Evolutionary conservation across 345 rosid species (phyloP).

Genomic region (Moringa oleifera): DNA sequence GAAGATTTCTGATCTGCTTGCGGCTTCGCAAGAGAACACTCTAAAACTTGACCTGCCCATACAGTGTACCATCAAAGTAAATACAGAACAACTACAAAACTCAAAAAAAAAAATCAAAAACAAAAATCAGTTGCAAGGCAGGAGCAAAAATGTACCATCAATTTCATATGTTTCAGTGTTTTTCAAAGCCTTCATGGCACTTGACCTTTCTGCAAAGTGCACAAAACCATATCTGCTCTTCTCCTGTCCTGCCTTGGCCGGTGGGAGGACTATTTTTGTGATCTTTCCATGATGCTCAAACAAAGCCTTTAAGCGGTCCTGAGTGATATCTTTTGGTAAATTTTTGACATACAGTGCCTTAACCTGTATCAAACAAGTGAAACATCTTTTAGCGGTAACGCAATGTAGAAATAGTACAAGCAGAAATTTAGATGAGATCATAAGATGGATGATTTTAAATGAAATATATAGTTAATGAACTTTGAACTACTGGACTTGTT

Average conservation of each 20-base stretch:
- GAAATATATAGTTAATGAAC: no score
- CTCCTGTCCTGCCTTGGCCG: slow-evolving; percentile 82
- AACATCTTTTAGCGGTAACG: no score
- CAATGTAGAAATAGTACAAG: neutral
- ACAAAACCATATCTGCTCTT: slow-evolving; percentile 83
- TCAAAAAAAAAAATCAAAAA: neutral
- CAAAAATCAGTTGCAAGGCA: neutral
- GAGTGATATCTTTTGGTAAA: slow-evolving; percentile 71
- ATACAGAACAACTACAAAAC: neutral
- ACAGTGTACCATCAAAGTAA: neutral
- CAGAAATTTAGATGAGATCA: neutral
- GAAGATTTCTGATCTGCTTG: slow-evolving; percentile 69
- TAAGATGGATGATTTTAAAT: no score
- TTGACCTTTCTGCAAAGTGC: slow-evolving; percentile 89
- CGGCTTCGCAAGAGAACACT: slow-evolving; percentile 94
- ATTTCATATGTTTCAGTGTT: slow-evolving; percentile 86
- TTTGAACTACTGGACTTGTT: no score
- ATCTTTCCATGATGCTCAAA: slow-evolving; percentile 85
- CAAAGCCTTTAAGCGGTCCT: slow-evolving; percentile 63
- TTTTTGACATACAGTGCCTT: slow-evolving; percentile 89
- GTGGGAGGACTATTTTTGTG: slow-evolving; percentile 77
- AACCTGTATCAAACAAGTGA: slow-evolving; percentile 54
- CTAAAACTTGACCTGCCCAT: slow-evolving; percentile 70
- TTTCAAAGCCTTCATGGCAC: slow-evolving; percentile 80
- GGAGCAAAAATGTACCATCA: slow-evolving; percentile 47